Base-by-base conservation (phyloP, 2,329 filamentous ascomycete genomes). In the Colletotrichum sp. region DNA sequence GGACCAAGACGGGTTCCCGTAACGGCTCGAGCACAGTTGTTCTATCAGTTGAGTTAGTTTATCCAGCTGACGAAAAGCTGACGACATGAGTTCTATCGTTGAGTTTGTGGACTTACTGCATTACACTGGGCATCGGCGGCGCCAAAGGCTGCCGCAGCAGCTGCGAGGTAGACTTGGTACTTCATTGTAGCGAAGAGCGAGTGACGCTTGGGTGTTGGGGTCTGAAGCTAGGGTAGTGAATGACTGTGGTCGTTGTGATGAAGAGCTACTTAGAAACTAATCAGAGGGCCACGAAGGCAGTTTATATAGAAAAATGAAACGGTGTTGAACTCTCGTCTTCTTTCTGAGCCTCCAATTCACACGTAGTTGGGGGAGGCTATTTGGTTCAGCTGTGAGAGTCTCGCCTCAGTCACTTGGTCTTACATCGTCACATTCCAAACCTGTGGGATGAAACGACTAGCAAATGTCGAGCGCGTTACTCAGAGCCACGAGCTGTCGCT, bases 11-110 rank as follows among this genome's bases (percentile, higher is more conserved):
- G 69, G 32, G 59, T 71, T 21, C 69, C 69, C 9, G 69, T 71
- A 2, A 71, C 69, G 9, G 69, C 69, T 38, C 69, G 38, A 21
- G 69, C 69, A 38, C 69, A 71, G 69, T 71, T 71, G 69, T 71
- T 69, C 67, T 69, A 9, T 32, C 4, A 28, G n/a, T 1, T 6
- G 32, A 28, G 18, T 67, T 14, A 66, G 63, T 52, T 5, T 28
- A 2, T 36, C 13, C 43, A 52, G 43, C 43, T 52, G 1, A 52
- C 43, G 4, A 21, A 52, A 21, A 52, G 43, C n/a, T 52, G 10
- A 52, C 3, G n/a, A 52, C 2, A 4, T 21, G 6, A 21, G n/a
- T 13, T 52, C n/a, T 4, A 21, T 12, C n/a, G 6, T 52, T 21
- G n/a, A 3, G 2, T 21, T 21, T 21, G n/a, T 21, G 18, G 8